Conservation (phyloP, 2,329 filamentous ascomycete species). For the Colletotrichum endophyticum region DNA sequence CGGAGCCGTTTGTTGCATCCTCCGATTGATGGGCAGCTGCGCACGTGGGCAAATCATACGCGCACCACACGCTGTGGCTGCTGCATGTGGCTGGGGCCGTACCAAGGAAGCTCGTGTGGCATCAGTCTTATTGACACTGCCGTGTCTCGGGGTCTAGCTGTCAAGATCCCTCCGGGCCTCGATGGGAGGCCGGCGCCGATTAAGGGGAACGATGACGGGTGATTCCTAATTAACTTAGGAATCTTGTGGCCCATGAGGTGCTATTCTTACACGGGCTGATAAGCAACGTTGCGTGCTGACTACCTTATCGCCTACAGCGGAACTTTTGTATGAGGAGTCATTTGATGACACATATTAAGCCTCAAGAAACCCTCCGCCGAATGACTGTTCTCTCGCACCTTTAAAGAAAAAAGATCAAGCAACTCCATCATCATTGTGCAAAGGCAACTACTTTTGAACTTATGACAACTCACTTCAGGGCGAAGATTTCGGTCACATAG, state of each 20-base stretch:
- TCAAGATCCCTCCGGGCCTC: background rate
- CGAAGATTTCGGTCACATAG: background rate
- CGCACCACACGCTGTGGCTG: background rate
- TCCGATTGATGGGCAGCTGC: background rate
- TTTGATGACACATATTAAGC: background rate
- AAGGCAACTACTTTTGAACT: rapidly evolving
- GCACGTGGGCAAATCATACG: background rate
- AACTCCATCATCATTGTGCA: rapidly evolving
- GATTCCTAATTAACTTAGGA: background rate
- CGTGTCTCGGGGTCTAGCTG: background rate
- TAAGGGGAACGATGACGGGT: background rate
- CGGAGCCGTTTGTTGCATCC: background rate
- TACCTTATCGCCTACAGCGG: background rate
- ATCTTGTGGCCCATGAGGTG: background rate
- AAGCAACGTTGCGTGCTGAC: background rate
- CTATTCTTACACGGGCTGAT: background rate
- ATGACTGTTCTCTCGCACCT: background rate
- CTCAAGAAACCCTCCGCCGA: background rate
- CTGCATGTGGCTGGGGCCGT: background rate
- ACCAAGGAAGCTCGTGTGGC: background rate
- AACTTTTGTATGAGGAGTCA: background rate
- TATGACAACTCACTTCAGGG: background rate
- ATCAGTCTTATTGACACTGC: background rate
- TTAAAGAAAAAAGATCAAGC: rapidly evolving
- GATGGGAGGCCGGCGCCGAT: background rate